A percentile compares a stretch with the other conserved stretches of the same genome.
These are phyloP conservation scores for Claviceps sp. DNA, from an alignment of 2,329 filamentous ascomycete genomes.

Conservation along the genomic window DNA sequence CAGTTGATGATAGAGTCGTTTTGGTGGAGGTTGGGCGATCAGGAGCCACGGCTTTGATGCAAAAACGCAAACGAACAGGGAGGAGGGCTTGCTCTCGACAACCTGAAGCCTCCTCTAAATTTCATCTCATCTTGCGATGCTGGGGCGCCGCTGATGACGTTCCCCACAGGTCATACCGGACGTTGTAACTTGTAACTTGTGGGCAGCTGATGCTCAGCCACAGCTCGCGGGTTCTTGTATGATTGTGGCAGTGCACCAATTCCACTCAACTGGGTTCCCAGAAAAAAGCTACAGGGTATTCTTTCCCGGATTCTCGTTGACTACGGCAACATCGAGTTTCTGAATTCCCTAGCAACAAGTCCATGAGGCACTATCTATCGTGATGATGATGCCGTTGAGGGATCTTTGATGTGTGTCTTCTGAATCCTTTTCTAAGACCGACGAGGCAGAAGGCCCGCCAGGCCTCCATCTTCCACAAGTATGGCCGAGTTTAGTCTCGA, in stretches of 20 bases:
- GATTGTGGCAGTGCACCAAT: background rate
- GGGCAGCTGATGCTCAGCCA: background rate
- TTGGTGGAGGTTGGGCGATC: too few relatives aligned
- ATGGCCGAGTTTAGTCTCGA: conserved; percentile 47
- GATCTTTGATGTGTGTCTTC: background rate
- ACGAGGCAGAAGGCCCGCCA: background rate
- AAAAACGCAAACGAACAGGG: background rate
- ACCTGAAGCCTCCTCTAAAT: background rate
- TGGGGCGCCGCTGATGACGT: conserved; percentile 21
- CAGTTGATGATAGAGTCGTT: background rate
- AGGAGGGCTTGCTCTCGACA: background rate
- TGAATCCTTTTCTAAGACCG: background rate
- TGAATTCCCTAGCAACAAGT: background rate
- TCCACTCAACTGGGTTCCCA: background rate
- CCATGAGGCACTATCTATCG: background rate
- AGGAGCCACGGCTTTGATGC: background rate
- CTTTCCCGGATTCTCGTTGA: too few relatives aligned
- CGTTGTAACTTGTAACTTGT: too few relatives aligned
- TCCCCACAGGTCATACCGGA: conserved; percentile 16
- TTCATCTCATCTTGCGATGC: conserved; percentile 1
- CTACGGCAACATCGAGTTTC: background rate
- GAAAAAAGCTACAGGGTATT: conserved; percentile 1
- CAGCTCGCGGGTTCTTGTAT: background rate
- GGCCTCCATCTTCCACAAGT: background rate
- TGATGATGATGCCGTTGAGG: background rate